phyloP scores from a whole-genome alignment of 2,329 filamentous ascomycete genomes.

The Chrysoporthe austroafricana region DNA sequence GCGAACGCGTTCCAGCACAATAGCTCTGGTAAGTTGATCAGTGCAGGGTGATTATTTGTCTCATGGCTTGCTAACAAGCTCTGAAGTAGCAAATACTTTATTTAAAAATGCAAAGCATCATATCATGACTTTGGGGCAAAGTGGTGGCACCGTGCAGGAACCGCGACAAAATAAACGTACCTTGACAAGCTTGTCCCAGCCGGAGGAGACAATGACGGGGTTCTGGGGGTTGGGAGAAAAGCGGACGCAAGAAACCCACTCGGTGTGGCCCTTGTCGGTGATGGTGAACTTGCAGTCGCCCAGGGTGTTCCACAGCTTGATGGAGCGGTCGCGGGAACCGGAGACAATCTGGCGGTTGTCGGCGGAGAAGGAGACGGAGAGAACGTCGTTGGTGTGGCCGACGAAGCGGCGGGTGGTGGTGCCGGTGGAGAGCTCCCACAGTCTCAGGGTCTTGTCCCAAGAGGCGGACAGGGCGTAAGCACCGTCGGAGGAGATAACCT shows the following conservation, averaged over 20 bases:
- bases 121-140: constrained; percentile 51
- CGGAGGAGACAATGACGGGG: constrained; percentile 97
- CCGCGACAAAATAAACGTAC: constrained; percentile 59
- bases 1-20: not conserved
- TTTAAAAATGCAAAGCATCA: constrained; percentile 84
- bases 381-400: constrained; percentile 98
- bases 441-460: constrained; percentile 99
- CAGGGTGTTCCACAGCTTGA: constrained; percentile 99
- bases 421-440: constrained; percentile 98
- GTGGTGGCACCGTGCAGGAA: constrained; percentile 22
- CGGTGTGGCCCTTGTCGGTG: constrained; percentile 99
- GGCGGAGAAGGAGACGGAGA: constrained; percentile 99
- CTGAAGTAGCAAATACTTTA: constrained; percentile 99
- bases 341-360: constrained; percentile 99
- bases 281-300: constrained; percentile 99
- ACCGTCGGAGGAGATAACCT: constrained; percentile 99
- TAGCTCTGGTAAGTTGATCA: constrained; percentile 58
- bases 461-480: constrained; percentile 98
- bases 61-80: constrained; percentile 88
- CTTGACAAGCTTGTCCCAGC: constrained; percentile 99
- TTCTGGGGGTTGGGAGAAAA: constrained; percentile 99
- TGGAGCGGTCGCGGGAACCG: constrained; percentile 95
- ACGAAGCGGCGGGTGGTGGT: constrained; percentile 98
- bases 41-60: constrained; percentile 92
- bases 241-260: constrained; percentile 99